A percentile compares a stretch with the other conserved stretches of the same genome.
phyloP scores from a whole-genome alignment of 371 early-diverging fungal species.

The Thermomucor indicae-seudaticae region DNA sequence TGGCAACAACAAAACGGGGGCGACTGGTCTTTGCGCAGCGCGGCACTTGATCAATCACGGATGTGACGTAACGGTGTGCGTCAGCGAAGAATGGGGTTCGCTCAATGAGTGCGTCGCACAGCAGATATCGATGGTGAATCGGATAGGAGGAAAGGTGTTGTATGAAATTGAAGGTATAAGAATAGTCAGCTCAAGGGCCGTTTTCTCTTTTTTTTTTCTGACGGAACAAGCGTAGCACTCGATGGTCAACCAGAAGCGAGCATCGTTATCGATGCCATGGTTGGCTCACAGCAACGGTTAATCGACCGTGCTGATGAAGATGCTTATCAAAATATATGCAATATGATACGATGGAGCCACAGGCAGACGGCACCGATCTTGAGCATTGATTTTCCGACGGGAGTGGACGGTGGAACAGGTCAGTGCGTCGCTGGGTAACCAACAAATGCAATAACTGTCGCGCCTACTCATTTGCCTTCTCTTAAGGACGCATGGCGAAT shows the following conservation, averaged over 20 bases:
- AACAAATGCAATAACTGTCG: background rate
- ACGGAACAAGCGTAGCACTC: no score
- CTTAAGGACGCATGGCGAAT: slow-evolving; percentile 11
- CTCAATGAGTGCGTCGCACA: slow-evolving; percentile 23
- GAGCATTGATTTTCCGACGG: slow-evolving; percentile 72
- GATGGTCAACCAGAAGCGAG: slow-evolving; percentile 39
- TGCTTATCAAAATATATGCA: slow-evolving; percentile 35
- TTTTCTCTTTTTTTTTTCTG: no score
- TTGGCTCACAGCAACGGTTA: slow-evolving; percentile 60
- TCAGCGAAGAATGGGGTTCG: slow-evolving; percentile 43
- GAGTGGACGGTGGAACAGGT: slow-evolving; percentile 57
- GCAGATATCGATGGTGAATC: slow-evolving; percentile 39
- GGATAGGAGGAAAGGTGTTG: slow-evolving; percentile 15
- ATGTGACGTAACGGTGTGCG: slow-evolving; percentile 59
- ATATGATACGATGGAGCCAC: slow-evolving; percentile 71
- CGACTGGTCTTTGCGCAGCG: slow-evolving; percentile 66
- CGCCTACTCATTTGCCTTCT: background rate
- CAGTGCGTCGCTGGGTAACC: slow-evolving; percentile 4
- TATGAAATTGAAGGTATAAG: background rate
- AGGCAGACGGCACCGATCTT: slow-evolving; percentile 60
- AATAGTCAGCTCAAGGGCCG: no score
- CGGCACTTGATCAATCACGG: slow-evolving; percentile 75
- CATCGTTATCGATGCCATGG: slow-evolving; percentile 72
- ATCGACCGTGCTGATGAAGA: slow-evolving; percentile 54
- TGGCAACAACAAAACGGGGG: slow-evolving; percentile 72